Conservation (phyloP, 1,284 basidiomycete species). For the Hypsizygus ulmarius region DNA sequence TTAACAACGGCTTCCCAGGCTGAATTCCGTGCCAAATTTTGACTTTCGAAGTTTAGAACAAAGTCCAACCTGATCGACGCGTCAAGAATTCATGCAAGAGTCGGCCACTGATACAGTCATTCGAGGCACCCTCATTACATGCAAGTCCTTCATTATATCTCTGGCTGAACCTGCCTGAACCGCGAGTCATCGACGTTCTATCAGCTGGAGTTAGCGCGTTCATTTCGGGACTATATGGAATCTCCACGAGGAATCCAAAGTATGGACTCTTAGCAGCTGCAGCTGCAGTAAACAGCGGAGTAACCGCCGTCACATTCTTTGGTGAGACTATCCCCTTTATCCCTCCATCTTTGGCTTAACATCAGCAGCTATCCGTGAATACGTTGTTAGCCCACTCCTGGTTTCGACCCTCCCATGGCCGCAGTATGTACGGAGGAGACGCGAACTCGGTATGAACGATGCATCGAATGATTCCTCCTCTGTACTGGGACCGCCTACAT, state of each 20-base stretch:
- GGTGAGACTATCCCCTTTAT: constrained; percentile 41
- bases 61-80: background rate
- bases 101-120: constrained; percentile 49
- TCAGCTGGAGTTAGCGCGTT: constrained; percentile 51
- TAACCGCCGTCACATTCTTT: constrained; percentile 70
- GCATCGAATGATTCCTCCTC: constrained; percentile 9
- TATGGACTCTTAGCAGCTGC: constrained; percentile 44
- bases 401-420: constrained; percentile 35
- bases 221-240: constrained; percentile 53
- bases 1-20: constrained; percentile 8
- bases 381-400: constrained; percentile 55
- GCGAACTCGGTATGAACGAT: constrained; percentile 23
- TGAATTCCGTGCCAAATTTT: background rate
- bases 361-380: constrained; percentile 62
- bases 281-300: constrained; percentile 63
- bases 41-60: background rate
- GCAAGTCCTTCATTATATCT: constrained; percentile 62
- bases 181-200: constrained; percentile 19
- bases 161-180: constrained; percentile 14
- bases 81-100: constrained; percentile 27
- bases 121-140: constrained; percentile 59
- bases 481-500: constrained; percentile 29
- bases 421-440: constrained; percentile 35
- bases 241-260: constrained; percentile 41
- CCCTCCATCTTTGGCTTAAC: background rate